These are phyloP conservation scores for Magnaporthiopsis rhizophila DNA, from an alignment of 2,329 filamentous ascomycete species.

Conservation along the genomic window DNA sequence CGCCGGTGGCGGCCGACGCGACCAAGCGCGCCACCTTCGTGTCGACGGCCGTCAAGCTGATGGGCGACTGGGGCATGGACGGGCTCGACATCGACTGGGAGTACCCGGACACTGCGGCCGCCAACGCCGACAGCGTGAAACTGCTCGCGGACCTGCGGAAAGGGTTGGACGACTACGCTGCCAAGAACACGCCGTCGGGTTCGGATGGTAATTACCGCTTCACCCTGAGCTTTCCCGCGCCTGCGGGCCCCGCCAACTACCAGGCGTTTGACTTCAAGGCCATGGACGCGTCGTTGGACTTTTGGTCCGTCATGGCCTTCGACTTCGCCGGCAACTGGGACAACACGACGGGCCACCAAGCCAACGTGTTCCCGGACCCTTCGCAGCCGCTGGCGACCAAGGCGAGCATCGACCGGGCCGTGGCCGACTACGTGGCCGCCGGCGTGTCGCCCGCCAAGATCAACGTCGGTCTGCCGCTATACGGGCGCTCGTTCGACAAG, in stretches of 20 bases:
- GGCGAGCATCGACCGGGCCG: conserved; percentile 58
- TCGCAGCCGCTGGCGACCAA: conserved; percentile 53
- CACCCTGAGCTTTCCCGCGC: conserved; percentile 43
- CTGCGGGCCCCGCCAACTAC: conserved; percentile 41
- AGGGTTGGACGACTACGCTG: conserved; percentile 31
- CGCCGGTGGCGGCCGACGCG: conserved; percentile 50
- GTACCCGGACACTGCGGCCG: conserved; percentile 30
- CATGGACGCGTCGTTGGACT: conserved; percentile 42
- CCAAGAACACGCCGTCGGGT: conserved; percentile 25
- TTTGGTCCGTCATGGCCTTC: conserved; percentile 61
- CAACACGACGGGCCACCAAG: conserved; percentile 54
- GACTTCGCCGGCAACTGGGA: conserved; percentile 67
- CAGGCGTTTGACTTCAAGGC: conserved; percentile 34
- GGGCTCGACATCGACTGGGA: conserved; percentile 51
- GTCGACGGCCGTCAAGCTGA: conserved; percentile 54
- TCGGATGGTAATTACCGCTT: conserved; percentile 35
- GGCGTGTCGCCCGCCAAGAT: conserved; percentile 60
- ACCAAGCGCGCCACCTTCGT: conserved; percentile 59
- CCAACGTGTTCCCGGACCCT: conserved; percentile 57
- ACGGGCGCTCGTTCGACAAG: conserved; percentile 61
- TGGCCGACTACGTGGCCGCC: conserved; percentile 54
- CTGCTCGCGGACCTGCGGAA: conserved; percentile 33
- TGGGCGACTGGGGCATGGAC: conserved; percentile 58
- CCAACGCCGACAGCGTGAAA: conserved; percentile 32
- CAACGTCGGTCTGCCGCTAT: conserved; percentile 70